Conservation (phyloP, 1,284 basidiomycete genomes). For the Rhodotorula sp. region DNA sequence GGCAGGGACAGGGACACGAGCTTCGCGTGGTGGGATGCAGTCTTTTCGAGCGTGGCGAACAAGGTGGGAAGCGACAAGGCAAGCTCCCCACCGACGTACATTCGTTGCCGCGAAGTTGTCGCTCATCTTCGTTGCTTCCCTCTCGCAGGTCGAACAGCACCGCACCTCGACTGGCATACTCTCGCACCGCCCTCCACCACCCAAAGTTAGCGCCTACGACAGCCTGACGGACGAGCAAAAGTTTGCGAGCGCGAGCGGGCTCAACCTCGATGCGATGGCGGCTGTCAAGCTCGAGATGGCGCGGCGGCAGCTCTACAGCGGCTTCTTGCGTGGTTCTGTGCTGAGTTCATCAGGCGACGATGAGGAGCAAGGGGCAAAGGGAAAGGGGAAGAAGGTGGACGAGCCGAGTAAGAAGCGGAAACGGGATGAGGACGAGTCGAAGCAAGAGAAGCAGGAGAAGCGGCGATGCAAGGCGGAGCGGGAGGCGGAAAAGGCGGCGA, state of each 20-base stretch:
- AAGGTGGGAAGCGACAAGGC: conserved; percentile 52
- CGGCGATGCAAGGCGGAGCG: neutral
- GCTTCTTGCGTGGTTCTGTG: conserved; percentile 68
- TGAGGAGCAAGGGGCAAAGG: neutral
- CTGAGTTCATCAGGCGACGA: conserved; percentile 10
- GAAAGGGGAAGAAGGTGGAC: neutral
- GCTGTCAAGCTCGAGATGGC: conserved; percentile 75
- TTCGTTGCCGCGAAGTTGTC: conserved; percentile 45
- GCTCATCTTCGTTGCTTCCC: conserved; percentile 57
- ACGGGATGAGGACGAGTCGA: neutral
- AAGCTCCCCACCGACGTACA: conserved; percentile 48
- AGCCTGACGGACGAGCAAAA: conserved; percentile 52
- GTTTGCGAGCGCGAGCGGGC: conserved; percentile 37
- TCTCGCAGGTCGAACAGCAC: conserved; percentile 66
- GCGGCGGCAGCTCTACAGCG: conserved; percentile 67
- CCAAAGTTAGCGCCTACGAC: conserved; percentile 55
- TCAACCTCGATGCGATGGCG: conserved; percentile 60
- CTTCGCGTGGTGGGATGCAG: conserved; percentile 94
- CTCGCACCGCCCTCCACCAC: conserved; percentile 64
- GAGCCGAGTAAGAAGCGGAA: conserved; percentile 14
- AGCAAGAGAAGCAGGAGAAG: conserved; percentile 1
- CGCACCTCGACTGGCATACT: conserved; percentile 73
- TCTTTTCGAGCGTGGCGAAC: conserved; percentile 32
- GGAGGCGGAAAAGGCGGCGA: neutral
- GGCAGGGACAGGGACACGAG: conserved; percentile 90